Evolutionary conservation across 2,329 filamentous ascomycete species (phyloP), one percentile per base, ranked within the genome.

Genomic region (Hypoxylon sp.): DNA sequence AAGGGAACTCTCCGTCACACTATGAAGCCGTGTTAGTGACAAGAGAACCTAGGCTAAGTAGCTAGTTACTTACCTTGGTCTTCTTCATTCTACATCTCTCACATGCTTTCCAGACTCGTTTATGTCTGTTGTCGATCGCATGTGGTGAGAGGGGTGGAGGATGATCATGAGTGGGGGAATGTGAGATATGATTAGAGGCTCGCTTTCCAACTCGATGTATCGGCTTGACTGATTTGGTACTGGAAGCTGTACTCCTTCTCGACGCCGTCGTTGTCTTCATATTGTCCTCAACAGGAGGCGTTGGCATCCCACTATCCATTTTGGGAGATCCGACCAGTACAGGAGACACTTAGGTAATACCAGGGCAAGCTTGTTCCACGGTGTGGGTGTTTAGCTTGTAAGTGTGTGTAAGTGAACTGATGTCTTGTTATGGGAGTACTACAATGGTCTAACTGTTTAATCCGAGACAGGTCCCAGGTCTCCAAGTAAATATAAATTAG

Each of bases 1-100:
- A 90, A 8, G 87, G 87, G 61, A 88, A 89, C 73, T 89, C 87
- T 66, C 87, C 87, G 69, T 90, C 87, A 73, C 87, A 90, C 87
- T 89, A 34, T 52, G 5, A 23, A 51, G 52, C 54, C 60, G 56
- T 73, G 53, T 54, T n/a, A 65, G 50, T 23, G 29, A 25, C 16
- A 23, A 69, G 32, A 51, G 45, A 43, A 19, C 16, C 16, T 67
- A 30, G 61, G 41, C 41, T 32, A n/a, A 41, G 32, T 25, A 59
- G 34, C 45, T 65, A 32, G 25, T 65, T 52, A 63, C 66, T 41
- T 78, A 88, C 87, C 87, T 90, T 90, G 57, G 88, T 90, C 81
- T 90, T 90, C 82, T 90, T 90, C 86, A 89, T 89, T 69, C 87
- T 81, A 80, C 87, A 90, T 70, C 88, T 81, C 78, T 90, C 87